Evolutionary conservation across 2,329 filamentous ascomycete species (phyloP), one percentile per base, ranked within the genome.

Genomic region (Hymenoscyphus albidus): DNA sequence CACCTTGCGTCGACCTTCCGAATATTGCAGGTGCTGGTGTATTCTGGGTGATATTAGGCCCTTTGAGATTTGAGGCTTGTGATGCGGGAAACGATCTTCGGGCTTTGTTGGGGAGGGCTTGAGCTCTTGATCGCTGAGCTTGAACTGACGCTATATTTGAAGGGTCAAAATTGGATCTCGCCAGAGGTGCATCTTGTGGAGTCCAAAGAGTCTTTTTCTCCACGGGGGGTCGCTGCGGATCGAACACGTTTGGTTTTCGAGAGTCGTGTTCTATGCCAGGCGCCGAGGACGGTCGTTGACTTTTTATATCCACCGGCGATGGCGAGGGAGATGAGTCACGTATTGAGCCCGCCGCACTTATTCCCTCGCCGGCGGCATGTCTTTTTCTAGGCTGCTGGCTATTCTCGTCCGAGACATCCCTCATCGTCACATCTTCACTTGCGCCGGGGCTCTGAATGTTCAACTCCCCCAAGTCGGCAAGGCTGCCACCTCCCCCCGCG

Each of bases 291-390:
- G 70, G 68, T 14, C 71, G 59, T 13, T 65, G 68, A 51, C 44
- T 12, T 65, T 70, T 71, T 61, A 27, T 58, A 48, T 68, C 70
- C 58, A 65, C 63, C 5, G 71, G 71, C 16, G 68, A 67, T 13
- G 71, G 70, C 7, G 70, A 69, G 10, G 62, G 42, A 1, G 68
- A 70, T 22, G 67, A 48, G 22, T 73, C 68, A 16, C 72, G 67
- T 12, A 62, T 66, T 6, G 72, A 71, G 5, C 64, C 68, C 6
- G 61, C 69, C 44, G 69, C 67, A n/a, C 68, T 71, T 39, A 74
- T 74, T 18, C 73, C 72, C 61, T 72, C 72, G 2, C 72, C 73
- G 5, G 69, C 59, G 0, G 72, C 73, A 9, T 67, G 63, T 58
- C 69, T 66, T 39, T 74, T 74, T 13, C 71, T 54, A 22, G 73